phyloP scores from a whole-genome alignment of 441 rosid genomes.

The Macaranga tanarius region DNA sequence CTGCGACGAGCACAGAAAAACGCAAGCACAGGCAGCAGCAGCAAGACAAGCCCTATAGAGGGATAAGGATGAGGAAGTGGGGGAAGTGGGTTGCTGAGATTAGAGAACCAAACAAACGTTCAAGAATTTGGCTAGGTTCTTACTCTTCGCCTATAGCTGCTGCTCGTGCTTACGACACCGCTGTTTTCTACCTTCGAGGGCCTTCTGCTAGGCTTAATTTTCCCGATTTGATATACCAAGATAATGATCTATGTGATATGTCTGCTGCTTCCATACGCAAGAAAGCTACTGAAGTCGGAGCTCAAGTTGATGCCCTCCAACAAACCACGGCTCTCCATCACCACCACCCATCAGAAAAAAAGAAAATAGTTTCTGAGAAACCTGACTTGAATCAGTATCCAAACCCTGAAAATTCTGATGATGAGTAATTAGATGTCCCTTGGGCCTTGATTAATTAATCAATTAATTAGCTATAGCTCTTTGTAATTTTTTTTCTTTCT shows the following conservation, averaged over 20 bases:
- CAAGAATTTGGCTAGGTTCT: slow-evolving; percentile 89
- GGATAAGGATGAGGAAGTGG: slow-evolving; percentile 93
- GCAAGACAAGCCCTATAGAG: slow-evolving; percentile 68
- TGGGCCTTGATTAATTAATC: neutral
- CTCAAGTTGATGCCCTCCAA: slow-evolving; percentile 68
- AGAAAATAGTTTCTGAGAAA: slow-evolving; percentile 41
- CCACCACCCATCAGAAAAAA: slow-evolving; percentile 22
- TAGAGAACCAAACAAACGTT: slow-evolving; percentile 82
- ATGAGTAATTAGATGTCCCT: slow-evolving; percentile 32
- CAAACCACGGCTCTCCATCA: slow-evolving; percentile 30
- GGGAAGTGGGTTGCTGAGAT: slow-evolving; percentile 94
- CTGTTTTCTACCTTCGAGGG: slow-evolving; percentile 76
- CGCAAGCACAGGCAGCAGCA: slow-evolving; percentile 35
- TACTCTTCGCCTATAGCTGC: slow-evolving; percentile 78
- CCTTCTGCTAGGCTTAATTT: slow-evolving; percentile 83
- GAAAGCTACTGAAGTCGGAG: slow-evolving; percentile 78
- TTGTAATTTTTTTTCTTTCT: neutral
- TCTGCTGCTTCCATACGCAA: slow-evolving; percentile 78
- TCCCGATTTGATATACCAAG: slow-evolving; percentile 63
- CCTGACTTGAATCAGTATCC: slow-evolving; percentile 66
- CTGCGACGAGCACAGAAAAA: slow-evolving; percentile 24
- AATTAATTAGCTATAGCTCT: slow-evolving; percentile 4
- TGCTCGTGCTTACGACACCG: slow-evolving; percentile 85
- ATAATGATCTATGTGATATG: slow-evolving; percentile 39
- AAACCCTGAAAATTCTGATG: slow-evolving; percentile 58